phyloP scores from a whole-genome alignment of 495 filamentous ascomycete genomes.

The Darksidea phi region DNA sequence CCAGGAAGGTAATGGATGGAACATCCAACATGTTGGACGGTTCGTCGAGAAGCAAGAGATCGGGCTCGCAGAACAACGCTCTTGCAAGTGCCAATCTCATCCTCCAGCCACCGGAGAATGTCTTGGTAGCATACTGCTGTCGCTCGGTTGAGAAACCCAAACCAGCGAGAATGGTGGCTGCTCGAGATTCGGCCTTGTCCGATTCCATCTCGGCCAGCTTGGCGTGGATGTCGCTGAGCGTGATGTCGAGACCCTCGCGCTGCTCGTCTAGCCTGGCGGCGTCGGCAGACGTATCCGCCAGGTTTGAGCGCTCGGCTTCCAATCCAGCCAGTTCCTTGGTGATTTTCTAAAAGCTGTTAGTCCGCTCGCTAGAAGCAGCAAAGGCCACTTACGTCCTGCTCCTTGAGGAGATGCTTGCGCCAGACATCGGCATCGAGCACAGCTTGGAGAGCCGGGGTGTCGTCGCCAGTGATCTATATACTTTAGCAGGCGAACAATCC shows the following conservation, averaged over 20 bases:
- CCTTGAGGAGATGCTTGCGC: slow-evolving; percentile 89
- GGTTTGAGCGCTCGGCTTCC: slow-evolving; percentile 70
- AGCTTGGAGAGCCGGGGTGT: slow-evolving; percentile 91
- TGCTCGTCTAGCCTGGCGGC: slow-evolving; percentile 80
- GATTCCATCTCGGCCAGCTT: slow-evolving; percentile 99
- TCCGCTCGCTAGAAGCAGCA: slow-evolving; percentile 26
- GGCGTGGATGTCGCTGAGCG: slow-evolving; percentile 81
- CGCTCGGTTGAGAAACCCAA: slow-evolving; percentile 93
- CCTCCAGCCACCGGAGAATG: slow-evolving; percentile 99
- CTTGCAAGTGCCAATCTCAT: slow-evolving; percentile 95
- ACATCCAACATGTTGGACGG: slow-evolving; percentile 99
- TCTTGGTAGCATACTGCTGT: slow-evolving; percentile 91
- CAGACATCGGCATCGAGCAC: slow-evolving; percentile 98
- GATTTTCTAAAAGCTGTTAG: slow-evolving; percentile 64
- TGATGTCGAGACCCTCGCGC: slow-evolving; percentile 83
- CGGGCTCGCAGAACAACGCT: slow-evolving; percentile 97
- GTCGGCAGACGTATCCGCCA: slow-evolving; percentile 85
- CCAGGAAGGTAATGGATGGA: slow-evolving; percentile 98
- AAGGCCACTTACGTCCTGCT: slow-evolving; percentile 67
- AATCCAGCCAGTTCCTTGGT: slow-evolving; percentile 71
- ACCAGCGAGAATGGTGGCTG: slow-evolving; percentile 93
- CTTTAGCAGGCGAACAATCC: neutral
- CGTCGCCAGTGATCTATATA: slow-evolving; percentile 83
- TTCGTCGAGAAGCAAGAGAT: slow-evolving; percentile 94
- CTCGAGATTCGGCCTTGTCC: slow-evolving; percentile 93